A percentile compares a stretch with the other conserved stretches of the same genome.
These are phyloP conservation scores for Platanthera zijinensis DNA, from an alignment of 106 monocot species.

Conservation along the genomic window DNA sequence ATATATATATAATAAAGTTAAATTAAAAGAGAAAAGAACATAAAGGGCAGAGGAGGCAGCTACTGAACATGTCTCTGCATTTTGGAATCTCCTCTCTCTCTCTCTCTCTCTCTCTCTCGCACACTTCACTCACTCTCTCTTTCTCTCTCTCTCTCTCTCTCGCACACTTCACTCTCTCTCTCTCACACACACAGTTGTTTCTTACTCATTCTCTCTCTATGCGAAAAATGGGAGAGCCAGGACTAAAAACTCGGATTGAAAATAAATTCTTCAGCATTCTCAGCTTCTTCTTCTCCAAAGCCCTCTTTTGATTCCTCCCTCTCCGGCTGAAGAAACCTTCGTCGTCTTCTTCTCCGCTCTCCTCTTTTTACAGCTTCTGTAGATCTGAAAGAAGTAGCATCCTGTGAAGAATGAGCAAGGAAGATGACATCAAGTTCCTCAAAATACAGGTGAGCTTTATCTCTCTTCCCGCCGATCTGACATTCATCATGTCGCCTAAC, in stretches of 20 bases:
- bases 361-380: neutral
- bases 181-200: too few species aligned
- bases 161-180: neutral
- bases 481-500: neutral
- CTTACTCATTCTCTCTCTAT: neutral
- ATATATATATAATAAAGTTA: neutral
- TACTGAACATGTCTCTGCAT: neutral
- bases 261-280: conserved; percentile 8
- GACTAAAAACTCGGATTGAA: neutral
- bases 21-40: neutral
- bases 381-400: neutral
- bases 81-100: conserved; percentile 7
- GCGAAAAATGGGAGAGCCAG: neutral
- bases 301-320: neutral
- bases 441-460: conserved; percentile 44
- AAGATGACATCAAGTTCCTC: conserved; percentile 49
- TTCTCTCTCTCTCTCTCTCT: neutral
- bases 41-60: conserved; percentile 17
- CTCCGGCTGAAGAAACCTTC: neutral
- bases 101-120: neutral
- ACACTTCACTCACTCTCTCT: neutral
- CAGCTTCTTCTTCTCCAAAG: neutral
- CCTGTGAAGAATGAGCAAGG: conserved; percentile 36
- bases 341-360: neutral
- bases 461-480: neutral